These are phyloP conservation scores for Citrus trifoliata DNA, from an alignment of 345 rosid genomes.

Conservation along the genomic window DNA sequence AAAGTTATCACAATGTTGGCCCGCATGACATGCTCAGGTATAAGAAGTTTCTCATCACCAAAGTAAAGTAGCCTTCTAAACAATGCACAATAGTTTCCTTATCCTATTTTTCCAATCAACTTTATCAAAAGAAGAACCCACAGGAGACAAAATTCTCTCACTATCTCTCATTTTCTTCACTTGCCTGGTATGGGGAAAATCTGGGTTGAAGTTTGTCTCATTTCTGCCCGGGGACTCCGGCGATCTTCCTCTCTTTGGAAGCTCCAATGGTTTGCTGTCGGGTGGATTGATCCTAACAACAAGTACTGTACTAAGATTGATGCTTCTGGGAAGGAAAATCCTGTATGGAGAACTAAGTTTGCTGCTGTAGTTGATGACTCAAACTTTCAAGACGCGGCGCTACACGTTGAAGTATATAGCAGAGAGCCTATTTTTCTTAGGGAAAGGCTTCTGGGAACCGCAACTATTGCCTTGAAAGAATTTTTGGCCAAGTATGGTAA, in stretches of 20 bases:
- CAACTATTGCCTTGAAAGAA: conserved; percentile 64
- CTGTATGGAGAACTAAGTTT: conserved; percentile 84
- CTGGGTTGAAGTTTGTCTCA: conserved; percentile 61
- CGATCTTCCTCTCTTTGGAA: conserved; percentile 67
- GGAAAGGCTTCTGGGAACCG: conserved; percentile 74
- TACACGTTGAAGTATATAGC: conserved; percentile 74
- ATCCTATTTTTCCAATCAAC: conserved; percentile 1
- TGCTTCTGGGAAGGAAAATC: conserved; percentile 64
- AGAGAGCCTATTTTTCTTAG: conserved; percentile 87
- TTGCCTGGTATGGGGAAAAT: conserved; percentile 57
- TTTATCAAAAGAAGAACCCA: conserved; percentile 18
- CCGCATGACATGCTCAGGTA: conserved; percentile 4
- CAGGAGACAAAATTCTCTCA: not conserved
- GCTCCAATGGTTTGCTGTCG: conserved; percentile 92
- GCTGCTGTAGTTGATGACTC: conserved; percentile 52
- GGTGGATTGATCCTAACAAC: conserved; percentile 81
- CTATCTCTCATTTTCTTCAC: conserved; percentile 6
- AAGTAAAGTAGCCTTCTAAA: conserved; percentile 30
- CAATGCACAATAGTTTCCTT: not conserved
- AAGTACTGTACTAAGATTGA: conserved; percentile 85
- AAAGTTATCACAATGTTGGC: conserved; percentile 16
- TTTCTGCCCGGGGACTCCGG: conserved; percentile 76
- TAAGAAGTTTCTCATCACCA: not conserved
- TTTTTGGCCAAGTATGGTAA: conserved; percentile 48
- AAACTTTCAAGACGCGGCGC: conserved; percentile 33